These are phyloP conservation scores for Penicillium lividum DNA, from an alignment of 495 filamentous ascomycete genomes.

Conservation along the genomic window DNA sequence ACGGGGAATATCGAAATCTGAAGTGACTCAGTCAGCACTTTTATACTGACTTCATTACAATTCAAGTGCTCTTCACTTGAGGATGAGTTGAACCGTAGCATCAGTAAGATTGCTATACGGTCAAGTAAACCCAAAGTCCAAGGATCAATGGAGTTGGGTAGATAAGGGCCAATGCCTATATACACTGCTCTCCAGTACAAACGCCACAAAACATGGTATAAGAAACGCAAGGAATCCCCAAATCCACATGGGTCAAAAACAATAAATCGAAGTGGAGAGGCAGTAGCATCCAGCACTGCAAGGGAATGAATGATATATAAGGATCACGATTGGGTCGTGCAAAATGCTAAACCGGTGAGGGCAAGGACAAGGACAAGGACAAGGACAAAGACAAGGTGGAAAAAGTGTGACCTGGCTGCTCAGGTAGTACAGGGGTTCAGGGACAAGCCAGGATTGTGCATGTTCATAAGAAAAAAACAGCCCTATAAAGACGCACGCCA, in stretches of 20 bases:
- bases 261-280: conserved; percentile 10
- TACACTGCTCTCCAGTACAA: conserved; percentile 10
- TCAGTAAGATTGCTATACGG: background rate
- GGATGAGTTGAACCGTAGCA: background rate
- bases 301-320: conserved; percentile 25
- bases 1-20: background rate
- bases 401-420: background rate
- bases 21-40: background rate
- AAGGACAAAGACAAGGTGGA: background rate
- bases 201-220: conserved; percentile 20
- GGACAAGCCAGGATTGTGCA: background rate
- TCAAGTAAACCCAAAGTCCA: conserved; percentile 1
- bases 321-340: conserved; percentile 14
- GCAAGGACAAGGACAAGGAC: background rate
- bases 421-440: background rate
- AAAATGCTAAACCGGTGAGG: conserved; percentile 17
- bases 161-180: conserved; percentile 21
- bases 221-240: conserved; percentile 17
- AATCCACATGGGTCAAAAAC: conserved; percentile 8
- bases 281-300: conserved; percentile 33
- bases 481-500: conserved; percentile 6
- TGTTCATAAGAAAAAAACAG: conserved; percentile 9
- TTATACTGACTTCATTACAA: background rate
- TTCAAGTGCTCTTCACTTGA: too few species aligned
- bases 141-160: conserved; percentile 15